phyloP scores from a whole-genome alignment of 768 basidiomycete species.

The Leccinum pellstonianum region DNA sequence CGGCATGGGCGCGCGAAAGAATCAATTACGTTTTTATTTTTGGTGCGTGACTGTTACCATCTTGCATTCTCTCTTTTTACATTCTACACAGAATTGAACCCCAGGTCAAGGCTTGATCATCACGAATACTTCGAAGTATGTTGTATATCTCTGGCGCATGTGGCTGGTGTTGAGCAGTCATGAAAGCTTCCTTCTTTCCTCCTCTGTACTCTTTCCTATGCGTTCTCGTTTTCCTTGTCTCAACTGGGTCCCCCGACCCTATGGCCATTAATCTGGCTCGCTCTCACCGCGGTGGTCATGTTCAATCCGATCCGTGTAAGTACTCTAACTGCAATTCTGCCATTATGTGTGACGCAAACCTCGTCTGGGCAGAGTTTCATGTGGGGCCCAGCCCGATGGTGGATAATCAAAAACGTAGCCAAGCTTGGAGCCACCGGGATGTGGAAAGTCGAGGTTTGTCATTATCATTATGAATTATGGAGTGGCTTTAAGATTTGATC shows the following conservation, averaged over 20 bases:
- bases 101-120: conserved; percentile 71
- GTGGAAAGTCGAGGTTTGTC: conserved; percentile 67
- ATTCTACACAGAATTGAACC: conserved; percentile 56
- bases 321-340: not conserved
- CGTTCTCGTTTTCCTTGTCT: conserved; percentile 82
- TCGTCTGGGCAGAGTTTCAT: conserved; percentile 46
- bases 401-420: conserved; percentile 65
- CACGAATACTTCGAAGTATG: conserved; percentile 72
- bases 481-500: not conserved
- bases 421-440: conserved; percentile 71
- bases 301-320: conserved; percentile 72
- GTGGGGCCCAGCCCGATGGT: conserved; percentile 53
- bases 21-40: conserved; percentile 95
- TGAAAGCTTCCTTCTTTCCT: conserved; percentile 71
- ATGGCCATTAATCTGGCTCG: conserved; percentile 85
- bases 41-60: conserved; percentile 42
- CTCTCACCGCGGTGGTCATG: conserved; percentile 54
- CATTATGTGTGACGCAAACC: not conserved
- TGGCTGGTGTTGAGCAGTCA: not conserved
- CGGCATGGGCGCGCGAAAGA: conserved; percentile 71
- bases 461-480: not conserved
- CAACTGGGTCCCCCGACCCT: conserved; percentile 64
- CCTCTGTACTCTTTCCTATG: conserved; percentile 68
- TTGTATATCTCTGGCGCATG: conserved; percentile 3
- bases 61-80: not conserved